Conservation (phyloP, 1,284 basidiomycete species). For the Fistulinella staudtii region DNA sequence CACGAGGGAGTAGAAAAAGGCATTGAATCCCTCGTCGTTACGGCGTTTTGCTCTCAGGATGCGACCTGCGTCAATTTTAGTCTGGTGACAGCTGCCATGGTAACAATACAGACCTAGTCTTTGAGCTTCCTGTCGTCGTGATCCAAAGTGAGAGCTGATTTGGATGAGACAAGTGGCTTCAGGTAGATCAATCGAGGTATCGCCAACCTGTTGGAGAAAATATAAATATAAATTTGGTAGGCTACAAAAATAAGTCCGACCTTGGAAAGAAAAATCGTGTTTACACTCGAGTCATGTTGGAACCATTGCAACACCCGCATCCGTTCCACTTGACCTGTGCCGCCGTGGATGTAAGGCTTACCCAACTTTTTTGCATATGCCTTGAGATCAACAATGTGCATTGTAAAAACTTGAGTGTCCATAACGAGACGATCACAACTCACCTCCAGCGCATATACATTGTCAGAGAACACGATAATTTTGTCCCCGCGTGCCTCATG, state of each 20-base stretch:
- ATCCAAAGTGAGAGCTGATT: constrained; percentile 99
- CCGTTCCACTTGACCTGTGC: constrained; percentile 92
- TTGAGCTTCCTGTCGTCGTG: constrained; percentile 96
- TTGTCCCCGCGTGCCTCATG: constrained; percentile 98
- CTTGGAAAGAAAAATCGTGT: constrained; percentile 99
- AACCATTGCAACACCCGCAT: constrained; percentile 95
- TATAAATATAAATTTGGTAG: constrained; percentile 12
- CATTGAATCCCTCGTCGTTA: constrained; percentile 99
- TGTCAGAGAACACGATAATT: constrained; percentile 99
- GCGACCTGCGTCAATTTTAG: constrained; percentile 53
- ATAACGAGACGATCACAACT: constrained; percentile 16
- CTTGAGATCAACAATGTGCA: constrained; percentile 37
- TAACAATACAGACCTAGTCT: constrained; percentile 63
- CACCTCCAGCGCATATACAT: constrained; percentile 95
- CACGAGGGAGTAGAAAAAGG: constrained; percentile 99
- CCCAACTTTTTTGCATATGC: constrained; percentile 93
- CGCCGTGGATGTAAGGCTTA: constrained; percentile 96
- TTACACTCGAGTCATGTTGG: constrained; percentile 93
- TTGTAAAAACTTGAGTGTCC: not conserved
- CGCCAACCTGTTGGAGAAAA: constrained; percentile 71
- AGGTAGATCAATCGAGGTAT: constrained; percentile 98
- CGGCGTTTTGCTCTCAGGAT: constrained; percentile 96
- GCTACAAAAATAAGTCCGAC: constrained; percentile 37
- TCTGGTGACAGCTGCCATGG: constrained; percentile 15
- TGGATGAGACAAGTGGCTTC: constrained; percentile 99